Base-by-base conservation (phyloP, 768 basidiomycete species). In the Leccinum arenicola region DNA sequence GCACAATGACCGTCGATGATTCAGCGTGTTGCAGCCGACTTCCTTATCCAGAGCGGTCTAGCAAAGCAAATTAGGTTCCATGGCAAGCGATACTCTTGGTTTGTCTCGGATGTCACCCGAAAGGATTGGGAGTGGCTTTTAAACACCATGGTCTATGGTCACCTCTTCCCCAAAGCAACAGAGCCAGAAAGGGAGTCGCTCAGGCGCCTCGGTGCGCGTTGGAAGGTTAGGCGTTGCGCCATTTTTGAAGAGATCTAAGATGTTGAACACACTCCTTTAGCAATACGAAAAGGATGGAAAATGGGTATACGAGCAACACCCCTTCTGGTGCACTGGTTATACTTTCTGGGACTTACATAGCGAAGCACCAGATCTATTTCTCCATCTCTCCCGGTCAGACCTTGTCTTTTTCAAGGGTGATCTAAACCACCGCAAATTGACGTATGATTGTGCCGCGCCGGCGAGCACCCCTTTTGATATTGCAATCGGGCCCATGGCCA, bases 301-400 rank as follows among this genome's bases (percentile, higher is more conserved):
- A 77, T 96, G 93, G 92, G 84, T 93, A 33, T 96, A 95, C 71
- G 94, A 97, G 73, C 89, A 93, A 67, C 93, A 95, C 66, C 89
- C 91, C 10, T 94, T 92, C 80, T 94, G 92, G 92, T 94, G 92
- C 72, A 92, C 93, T n/a, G 95, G 94, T 6, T 95, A 92, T 77
- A 95, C 93, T 43, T 96, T 86, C 78, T 94, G 92, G 91, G 89
- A 93, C 55, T 73, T 93, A 50, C 88, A 87, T 62, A 78, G 80
- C 60, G 91, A 94, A 72, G 91, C 91, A 0, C 93, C 92, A 3
- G 93, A 93, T 80, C 76, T 97, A 52, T 98, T 96, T 82, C 82
- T 96, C 55, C 88, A 96, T 71, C 86, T 98, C 40, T 89, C 91
- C 57, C 86, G 86, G 35, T 92, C 91, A 33, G 91, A 97, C 69